Evolutionary conservation across 1,139 yeast species (phyloP).

Genomic region (Torulaspora pretoriensis): DNA sequence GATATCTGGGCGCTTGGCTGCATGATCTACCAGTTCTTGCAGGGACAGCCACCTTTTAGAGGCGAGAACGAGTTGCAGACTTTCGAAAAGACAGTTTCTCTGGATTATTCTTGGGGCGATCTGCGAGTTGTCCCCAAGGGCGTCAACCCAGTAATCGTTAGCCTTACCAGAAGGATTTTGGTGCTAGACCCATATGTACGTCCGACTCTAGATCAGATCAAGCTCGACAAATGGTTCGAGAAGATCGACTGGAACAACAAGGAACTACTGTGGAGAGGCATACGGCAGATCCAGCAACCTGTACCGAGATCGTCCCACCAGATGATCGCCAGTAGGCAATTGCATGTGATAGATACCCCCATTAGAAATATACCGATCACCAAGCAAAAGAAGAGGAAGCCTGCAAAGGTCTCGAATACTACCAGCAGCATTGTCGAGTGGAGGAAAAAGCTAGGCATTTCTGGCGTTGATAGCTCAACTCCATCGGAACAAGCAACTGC

Average conservation of each 20-base stretch:
- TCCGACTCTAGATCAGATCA: slow-evolving; percentile 58
- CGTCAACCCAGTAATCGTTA: slow-evolving; percentile 46
- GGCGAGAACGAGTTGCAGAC: slow-evolving; percentile 73
- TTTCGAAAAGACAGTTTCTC: slow-evolving; percentile 59
- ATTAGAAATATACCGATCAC: slow-evolving; percentile 29
- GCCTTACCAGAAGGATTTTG: slow-evolving; percentile 52
- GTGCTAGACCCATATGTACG: slow-evolving; percentile 62
- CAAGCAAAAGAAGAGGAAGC: slow-evolving; percentile 31
- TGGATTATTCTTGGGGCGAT: slow-evolving; percentile 59
- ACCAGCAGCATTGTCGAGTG: slow-evolving; percentile 37
- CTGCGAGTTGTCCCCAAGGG: slow-evolving; percentile 17
- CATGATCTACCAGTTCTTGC: slow-evolving; percentile 67
- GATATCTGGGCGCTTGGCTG: slow-evolving; percentile 85
- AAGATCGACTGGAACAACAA: slow-evolving; percentile 61
- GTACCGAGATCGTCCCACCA: slow-evolving; percentile 13
- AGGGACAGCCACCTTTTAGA: slow-evolving; percentile 76
- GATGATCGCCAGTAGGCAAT: slow-evolving; percentile 18
- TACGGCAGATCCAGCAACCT: slow-evolving; percentile 27
- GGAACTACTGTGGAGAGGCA: slow-evolving; percentile 59
- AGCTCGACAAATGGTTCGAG: slow-evolving; percentile 70
- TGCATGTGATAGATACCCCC: slow-evolving; percentile 30
- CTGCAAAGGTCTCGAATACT: slow-evolving; percentile 29
- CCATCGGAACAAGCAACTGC: background rate
- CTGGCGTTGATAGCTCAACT: slow-evolving; percentile 8
- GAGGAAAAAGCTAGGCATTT: slow-evolving; percentile 34